Evolutionary conservation across 1,139 yeast species (phyloP), one percentile per base, ranked within the genome.

Genomic region (Eremothecium cymbalariae): DNA sequence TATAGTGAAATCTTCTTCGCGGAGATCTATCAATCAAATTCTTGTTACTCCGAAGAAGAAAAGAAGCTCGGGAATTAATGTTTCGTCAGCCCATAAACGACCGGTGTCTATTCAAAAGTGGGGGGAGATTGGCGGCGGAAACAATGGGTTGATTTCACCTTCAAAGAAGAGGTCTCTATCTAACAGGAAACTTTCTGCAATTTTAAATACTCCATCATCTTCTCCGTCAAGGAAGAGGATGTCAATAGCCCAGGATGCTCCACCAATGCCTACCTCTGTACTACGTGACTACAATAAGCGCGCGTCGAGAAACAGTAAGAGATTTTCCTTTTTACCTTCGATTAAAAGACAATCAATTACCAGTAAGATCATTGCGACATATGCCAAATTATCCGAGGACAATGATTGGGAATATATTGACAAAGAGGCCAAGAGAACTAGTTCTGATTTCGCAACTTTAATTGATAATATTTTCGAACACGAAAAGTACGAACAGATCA

Each of bases 391-490:
- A 43, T 68, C 83, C 1, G 73, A 74, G 38, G 84, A 77, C 41
- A 67, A 72, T 31, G 81, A 75, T 41, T 74, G 84, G 77, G 81
- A 76, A 49, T 73, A 73, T 47, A 72, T 78, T 62, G 83, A 78
- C 47, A 75, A 73, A 48, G 84, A 76, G 55, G 76, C 85, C 12
- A 78, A 74, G 59, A 68, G 90, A 59, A 77, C 86, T 2, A 75
- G 84, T 23, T 77, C 84, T 8, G 81, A 82, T 38, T 80, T 80
- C 63, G 90, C 86, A 8, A 70, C 80, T 4, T 63, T 80, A 32
- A 78, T 85, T 64, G 88, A 80, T 59, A 77, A 74, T 55, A 74
- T 80, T 40, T 80, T 80, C 60, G 79, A 74, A 44, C 74, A 74
- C 51, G 74, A 74, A 45, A 70, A 69, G 47, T 74, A 70, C 39